A percentile compares a stretch with the other conserved stretches of the same genome.
Evolutionary conservation across 1,284 basidiomycete genomes (phyloP).

Genomic region (Tilletiaria anomala): DNA sequence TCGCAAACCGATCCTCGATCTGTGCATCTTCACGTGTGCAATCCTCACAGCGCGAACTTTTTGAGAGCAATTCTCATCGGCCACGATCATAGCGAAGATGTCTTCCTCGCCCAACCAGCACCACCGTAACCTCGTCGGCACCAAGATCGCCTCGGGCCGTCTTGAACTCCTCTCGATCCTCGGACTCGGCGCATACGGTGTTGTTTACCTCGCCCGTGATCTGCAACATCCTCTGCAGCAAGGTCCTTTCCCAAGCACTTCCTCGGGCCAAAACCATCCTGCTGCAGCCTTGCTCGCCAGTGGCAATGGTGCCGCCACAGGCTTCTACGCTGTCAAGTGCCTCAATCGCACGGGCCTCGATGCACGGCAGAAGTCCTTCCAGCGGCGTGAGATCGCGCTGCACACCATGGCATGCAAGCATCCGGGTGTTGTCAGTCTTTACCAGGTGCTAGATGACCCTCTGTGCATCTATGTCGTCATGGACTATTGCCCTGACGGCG

Average conservation of each 20-base stretch:
- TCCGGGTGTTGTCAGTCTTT: constrained; percentile 76
- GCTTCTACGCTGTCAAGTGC: constrained; percentile 70
- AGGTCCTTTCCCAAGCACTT: constrained; percentile 12
- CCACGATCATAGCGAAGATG: not conserved
- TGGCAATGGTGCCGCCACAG: constrained; percentile 37
- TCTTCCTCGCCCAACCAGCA: constrained; percentile 1
- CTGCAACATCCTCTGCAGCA: constrained; percentile 16
- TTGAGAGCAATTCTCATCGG: too few relatives aligned
- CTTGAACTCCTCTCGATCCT: constrained; percentile 79
- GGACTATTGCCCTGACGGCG: constrained; percentile 66
- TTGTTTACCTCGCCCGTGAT: constrained; percentile 57
- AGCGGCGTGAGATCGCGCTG: constrained; percentile 55
- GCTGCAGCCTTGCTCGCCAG: constrained; percentile 13
- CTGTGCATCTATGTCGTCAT: constrained; percentile 51
- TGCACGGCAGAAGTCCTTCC: constrained; percentile 64
- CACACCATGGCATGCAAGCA: constrained; percentile 54
- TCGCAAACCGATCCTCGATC: too few relatives aligned
- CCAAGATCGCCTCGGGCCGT: constrained; percentile 40
- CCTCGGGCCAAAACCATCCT: constrained; percentile 1
- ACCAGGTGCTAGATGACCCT: constrained; percentile 60
- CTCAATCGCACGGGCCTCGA: constrained; percentile 47
- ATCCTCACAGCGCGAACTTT: too few relatives aligned
- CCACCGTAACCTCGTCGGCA: constrained; percentile 39
- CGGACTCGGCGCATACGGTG: constrained; percentile 86
- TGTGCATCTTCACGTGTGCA: too few relatives aligned